These are phyloP conservation scores for Rubia peregrina DNA, from an alignment of 305 asterid species.

Conservation along the genomic window DNA sequence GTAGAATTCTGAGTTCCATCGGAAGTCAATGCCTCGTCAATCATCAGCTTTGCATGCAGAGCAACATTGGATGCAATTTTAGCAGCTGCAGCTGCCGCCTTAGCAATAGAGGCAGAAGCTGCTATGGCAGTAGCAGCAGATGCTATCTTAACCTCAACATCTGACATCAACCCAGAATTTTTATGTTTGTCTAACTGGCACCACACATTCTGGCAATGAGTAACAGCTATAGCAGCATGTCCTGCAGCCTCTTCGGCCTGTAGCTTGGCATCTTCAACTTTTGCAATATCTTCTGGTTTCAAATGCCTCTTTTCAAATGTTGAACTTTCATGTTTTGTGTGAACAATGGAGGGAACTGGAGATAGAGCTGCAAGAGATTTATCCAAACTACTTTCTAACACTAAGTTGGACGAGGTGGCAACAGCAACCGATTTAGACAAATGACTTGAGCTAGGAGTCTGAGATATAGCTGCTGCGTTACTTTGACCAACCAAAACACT, in stretches of 20 bases:
- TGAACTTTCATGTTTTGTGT: constrained; percentile 33
- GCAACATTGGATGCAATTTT: constrained; percentile 88
- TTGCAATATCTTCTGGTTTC: constrained; percentile 38
- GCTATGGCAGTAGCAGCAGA: constrained; percentile 87
- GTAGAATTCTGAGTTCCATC: constrained; percentile 31
- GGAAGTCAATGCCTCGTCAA: constrained; percentile 57
- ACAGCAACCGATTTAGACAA: constrained; percentile 66
- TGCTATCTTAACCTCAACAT: constrained; percentile 64
- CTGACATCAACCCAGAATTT: constrained; percentile 51
- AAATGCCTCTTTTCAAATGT: constrained; percentile 39
- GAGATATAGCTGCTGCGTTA: constrained; percentile 34
- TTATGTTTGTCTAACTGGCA: constrained; percentile 57
- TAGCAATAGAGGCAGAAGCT: constrained; percentile 95
- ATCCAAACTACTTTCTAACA: constrained; percentile 38
- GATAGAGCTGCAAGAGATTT: constrained; percentile 33
- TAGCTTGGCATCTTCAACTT: constrained; percentile 75
- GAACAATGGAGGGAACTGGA: constrained; percentile 40
- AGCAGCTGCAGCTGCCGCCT: constrained; percentile 99
- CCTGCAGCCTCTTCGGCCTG: constrained; percentile 84
- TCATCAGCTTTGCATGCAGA: constrained; percentile 78
- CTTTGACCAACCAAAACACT: constrained; percentile 38
- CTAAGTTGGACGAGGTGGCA: constrained; percentile 42
- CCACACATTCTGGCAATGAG: constrained; percentile 85
- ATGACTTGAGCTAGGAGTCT: constrained; percentile 36
- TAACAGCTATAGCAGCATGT: constrained; percentile 69